Conservation (phyloP, 352 stramenopile genomes). For the Blastocystis hominis region DNA sequence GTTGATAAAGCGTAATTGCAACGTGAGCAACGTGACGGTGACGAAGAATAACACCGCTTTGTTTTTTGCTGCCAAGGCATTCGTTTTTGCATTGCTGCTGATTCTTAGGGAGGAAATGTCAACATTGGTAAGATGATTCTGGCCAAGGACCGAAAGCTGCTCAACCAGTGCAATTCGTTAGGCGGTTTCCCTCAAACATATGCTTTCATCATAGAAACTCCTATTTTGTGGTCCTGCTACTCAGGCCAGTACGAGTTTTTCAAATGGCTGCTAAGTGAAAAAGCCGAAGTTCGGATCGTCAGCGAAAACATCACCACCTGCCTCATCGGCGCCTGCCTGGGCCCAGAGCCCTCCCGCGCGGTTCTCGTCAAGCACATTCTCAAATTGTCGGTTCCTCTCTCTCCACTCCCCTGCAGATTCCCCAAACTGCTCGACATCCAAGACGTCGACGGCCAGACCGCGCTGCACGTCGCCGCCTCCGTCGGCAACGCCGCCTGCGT, state of each 20-base stretch:
- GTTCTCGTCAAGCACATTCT: slow-evolving; percentile 13
- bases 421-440: slow-evolving; percentile 54
- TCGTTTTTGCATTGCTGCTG: neutral
- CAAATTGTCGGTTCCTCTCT: neutral
- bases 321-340: slow-evolving; percentile 29
- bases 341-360: neutral
- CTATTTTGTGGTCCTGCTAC: slow-evolving; percentile 30
- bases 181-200: neutral
- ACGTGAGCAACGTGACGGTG: slow-evolving; percentile 41
- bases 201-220: neutral
- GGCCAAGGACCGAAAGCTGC: slow-evolving; percentile 35
- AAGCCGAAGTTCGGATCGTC: slow-evolving; percentile 19
- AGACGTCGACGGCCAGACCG: slow-evolving; percentile 41
- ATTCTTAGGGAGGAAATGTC: slow-evolving; percentile 45
- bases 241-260: slow-evolving; percentile 53
- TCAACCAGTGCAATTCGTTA: slow-evolving; percentile 48
- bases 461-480: slow-evolving; percentile 24
- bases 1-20: slow-evolving; percentile 44
- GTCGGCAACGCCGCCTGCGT: slow-evolving; percentile 43
- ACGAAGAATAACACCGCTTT: slow-evolving; percentile 47
- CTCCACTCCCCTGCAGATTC: neutral
- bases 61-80: slow-evolving; percentile 51
- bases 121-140: slow-evolving; percentile 55
- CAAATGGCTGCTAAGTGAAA: slow-evolving; percentile 30
- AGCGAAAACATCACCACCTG: slow-evolving; percentile 36